These are phyloP conservation scores for Entophlyctis luteolus DNA, from an alignment of 192 early-diverging fungal species.

Conservation along the genomic window DNA sequence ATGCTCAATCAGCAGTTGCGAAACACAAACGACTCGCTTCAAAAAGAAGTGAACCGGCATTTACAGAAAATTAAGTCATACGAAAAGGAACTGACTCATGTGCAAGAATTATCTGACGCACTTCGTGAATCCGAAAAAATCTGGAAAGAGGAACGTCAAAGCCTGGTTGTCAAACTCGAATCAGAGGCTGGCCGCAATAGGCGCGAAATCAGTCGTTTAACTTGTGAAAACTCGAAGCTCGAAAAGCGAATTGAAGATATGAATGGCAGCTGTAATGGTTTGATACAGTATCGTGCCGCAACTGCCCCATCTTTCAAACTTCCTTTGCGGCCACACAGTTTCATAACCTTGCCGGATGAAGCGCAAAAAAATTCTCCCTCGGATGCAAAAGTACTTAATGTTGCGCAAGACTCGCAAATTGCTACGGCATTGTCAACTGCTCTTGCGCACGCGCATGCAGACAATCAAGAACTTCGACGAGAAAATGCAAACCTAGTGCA, in stretches of 20 bases:
- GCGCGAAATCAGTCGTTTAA: conserved; percentile 16
- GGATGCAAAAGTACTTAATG: too few species aligned
- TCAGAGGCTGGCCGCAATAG: conserved; percentile 18
- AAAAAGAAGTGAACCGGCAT: conserved; percentile 20
- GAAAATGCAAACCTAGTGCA: background rate
- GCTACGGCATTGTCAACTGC: conserved; percentile 1
- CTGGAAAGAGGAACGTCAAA: background rate
- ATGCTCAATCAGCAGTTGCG: conserved; percentile 27
- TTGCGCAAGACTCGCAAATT: too few species aligned
- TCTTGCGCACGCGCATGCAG: background rate
- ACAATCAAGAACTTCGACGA: background rate
- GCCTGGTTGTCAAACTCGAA: conserved; percentile 19
- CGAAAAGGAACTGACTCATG: conserved; percentile 9
- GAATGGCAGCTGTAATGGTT: too few species aligned
- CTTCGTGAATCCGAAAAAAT: conserved; percentile 19
- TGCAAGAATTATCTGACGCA: conserved; percentile 16
- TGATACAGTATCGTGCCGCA: too few species aligned
- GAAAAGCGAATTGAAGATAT: conserved; percentile 3
- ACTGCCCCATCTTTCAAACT: too few species aligned
- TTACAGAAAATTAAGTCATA: conserved; percentile 1
- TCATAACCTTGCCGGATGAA: too few species aligned
- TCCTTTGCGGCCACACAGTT: too few species aligned
- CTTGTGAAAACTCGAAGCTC: conserved; percentile 29
- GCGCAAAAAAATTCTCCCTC: too few species aligned
- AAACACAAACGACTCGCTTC: conserved; percentile 15